phyloP scores from a whole-genome alignment of 2,329 filamentous ascomycete genomes.

The Fusarium solani-melongenae region DNA sequence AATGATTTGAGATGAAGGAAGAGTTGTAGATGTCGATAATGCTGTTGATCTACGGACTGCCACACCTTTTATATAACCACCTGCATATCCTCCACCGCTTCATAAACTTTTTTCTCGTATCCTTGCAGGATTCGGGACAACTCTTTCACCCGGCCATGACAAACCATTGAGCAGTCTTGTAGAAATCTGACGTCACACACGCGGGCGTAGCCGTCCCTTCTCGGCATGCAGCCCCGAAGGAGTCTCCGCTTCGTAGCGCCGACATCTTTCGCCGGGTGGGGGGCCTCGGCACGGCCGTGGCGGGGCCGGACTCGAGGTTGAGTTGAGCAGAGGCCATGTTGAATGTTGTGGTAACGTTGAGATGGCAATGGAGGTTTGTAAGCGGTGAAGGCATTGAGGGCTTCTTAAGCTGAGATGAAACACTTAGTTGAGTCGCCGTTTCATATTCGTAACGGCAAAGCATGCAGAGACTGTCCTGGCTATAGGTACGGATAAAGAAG shows the following conservation, averaged over 20 bases:
- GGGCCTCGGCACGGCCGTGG: conserved; percentile 18
- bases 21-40: background rate
- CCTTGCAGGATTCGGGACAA: conserved; percentile 25
- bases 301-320: background rate
- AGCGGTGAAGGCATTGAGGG: background rate
- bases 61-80: conserved; percentile 23
- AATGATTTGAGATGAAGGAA: background rate
- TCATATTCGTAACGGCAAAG: background rate
- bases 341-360: background rate
- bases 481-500: too few relatives aligned
- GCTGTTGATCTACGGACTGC: background rate
- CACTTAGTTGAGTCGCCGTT: background rate
- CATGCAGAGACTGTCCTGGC: too few relatives aligned
- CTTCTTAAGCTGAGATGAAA: background rate
- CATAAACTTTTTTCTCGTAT: background rate
- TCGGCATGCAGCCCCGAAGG: conserved; percentile 29
- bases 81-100: conserved; percentile 11
- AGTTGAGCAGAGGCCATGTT: background rate
- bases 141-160: conserved; percentile 23
- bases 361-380: background rate
- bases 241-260: conserved; percentile 18
- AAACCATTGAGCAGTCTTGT: conserved; percentile 14
- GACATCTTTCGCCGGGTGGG: conserved; percentile 1
- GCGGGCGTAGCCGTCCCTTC: conserved; percentile 33
- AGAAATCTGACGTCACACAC: conserved; percentile 29